Conservation (phyloP, 331 rosid genomes). For the Malus hybrid region DNA sequence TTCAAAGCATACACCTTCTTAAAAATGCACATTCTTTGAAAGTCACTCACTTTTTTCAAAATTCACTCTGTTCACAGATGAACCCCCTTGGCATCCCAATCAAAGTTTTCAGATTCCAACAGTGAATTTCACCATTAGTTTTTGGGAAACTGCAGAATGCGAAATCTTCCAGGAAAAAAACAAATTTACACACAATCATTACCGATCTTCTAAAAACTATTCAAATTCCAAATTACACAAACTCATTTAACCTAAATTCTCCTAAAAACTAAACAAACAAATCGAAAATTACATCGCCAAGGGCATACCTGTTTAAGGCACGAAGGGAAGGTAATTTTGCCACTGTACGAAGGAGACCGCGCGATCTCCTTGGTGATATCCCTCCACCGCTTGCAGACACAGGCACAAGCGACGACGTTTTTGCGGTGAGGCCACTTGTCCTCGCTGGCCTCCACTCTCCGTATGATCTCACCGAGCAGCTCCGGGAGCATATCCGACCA, state of each 20-base stretch:
- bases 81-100: background rate
- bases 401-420: conserved; percentile 79
- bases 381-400: conserved; percentile 96
- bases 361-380: conserved; percentile 69
- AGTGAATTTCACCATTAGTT: background rate
- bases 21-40: background rate
- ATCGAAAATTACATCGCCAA: background rate
- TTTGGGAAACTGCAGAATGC: background rate
- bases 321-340: conserved; percentile 87
- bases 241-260: background rate
- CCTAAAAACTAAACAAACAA: background rate
- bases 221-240: background rate
- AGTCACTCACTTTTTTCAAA: background rate
- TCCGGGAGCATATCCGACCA: conserved; percentile 90
- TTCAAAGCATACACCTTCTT: background rate
- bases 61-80: background rate
- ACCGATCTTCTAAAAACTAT: background rate
- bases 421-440: conserved; percentile 74
- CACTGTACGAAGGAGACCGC: conserved; percentile 31
- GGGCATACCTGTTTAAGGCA: conserved; percentile 80
- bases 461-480: conserved; percentile 72
- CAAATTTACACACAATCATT: background rate
- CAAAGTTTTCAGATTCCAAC: background rate
- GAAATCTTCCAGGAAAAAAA: background rate
- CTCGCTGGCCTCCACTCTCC: conserved; percentile 63